Percentiles rank a stretch among this genome's conserved stretches.
These are phyloP conservation scores for Chaetomiaceae sp. DNA, from an alignment of 2,329 filamentous ascomycete genomes.

Conservation along the genomic window DNA sequence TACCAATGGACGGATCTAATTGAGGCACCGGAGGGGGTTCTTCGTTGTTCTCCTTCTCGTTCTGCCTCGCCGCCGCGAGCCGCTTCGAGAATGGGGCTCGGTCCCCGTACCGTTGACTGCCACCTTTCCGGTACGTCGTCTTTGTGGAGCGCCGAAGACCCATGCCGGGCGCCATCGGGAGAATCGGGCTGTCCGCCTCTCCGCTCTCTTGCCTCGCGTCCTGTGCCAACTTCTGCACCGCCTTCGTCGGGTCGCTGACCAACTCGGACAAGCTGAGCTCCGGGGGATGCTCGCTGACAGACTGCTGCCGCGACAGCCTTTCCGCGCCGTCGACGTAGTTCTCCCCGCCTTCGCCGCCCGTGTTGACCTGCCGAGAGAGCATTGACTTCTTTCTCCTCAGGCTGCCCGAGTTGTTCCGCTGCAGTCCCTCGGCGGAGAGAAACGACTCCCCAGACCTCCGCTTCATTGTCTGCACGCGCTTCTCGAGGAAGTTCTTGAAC, in stretches of 20 bases:
- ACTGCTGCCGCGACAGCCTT: slow-evolving; percentile 66
- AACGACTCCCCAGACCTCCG: slow-evolving; percentile 69
- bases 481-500: slow-evolving; percentile 94
- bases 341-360: slow-evolving; percentile 51
- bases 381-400: slow-evolving; percentile 88
- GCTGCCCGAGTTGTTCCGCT: slow-evolving; percentile 51
- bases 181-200: slow-evolving; percentile 74
- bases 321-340: slow-evolving; percentile 82
- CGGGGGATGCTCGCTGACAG: slow-evolving; percentile 47
- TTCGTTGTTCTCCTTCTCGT: slow-evolving; percentile 52
- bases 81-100: slow-evolving; percentile 70
- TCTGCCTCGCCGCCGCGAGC: slow-evolving; percentile 52
- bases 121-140: slow-evolving; percentile 81
- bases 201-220: slow-evolving; percentile 43
- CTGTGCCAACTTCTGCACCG: slow-evolving; percentile 63
- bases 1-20: slow-evolving; percentile 42
- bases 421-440: slow-evolving; percentile 52
- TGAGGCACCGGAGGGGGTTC: slow-evolving; percentile 38
- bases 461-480: slow-evolving; percentile 83
- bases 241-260: slow-evolving; percentile 69
- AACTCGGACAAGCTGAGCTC: slow-evolving; percentile 73
- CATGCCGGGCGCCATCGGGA: slow-evolving; percentile 70
- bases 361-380: slow-evolving; percentile 87
- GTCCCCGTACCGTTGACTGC: slow-evolving; percentile 76
- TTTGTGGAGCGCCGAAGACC: slow-evolving; percentile 83